These are phyloP conservation scores for Pseudotsuga menziesii DNA, from an alignment of 75 land plant species.

Conservation along the genomic window DNA sequence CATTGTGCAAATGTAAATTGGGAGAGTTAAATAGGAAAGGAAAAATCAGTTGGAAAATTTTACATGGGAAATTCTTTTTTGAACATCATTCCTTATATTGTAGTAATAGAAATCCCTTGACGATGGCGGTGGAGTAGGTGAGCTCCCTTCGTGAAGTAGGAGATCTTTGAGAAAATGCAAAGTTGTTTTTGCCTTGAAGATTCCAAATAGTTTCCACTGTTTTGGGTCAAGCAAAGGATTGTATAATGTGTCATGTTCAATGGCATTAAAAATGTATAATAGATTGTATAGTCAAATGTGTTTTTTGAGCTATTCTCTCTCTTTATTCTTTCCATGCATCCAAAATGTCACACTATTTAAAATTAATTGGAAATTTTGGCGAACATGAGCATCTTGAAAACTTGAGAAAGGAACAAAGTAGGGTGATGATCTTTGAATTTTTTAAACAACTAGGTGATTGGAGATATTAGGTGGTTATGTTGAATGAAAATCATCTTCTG, in stretches of 20 bases:
- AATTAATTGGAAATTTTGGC: neutral
- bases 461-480: neutral
- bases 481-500: neutral
- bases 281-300: constrained; percentile 9
- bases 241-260: constrained; percentile 4
- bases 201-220: neutral
- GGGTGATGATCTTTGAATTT: neutral
- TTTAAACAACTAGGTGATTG: neutral
- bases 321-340: neutral
- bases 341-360: neutral
- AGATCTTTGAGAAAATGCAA: neutral
- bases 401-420: neutral
- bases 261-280: constrained; percentile 11
- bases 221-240: constrained; percentile 3
- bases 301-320: constrained; percentile 5
- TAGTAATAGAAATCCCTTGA: constrained; percentile 5
- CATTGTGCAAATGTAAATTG: constrained; percentile 12
- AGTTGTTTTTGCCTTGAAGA: neutral
- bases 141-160: neutral
- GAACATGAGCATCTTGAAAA: neutral
- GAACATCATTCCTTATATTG: neutral
- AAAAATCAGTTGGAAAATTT: neutral
- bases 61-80: constrained; percentile 5
- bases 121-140: neutral
- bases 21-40: neutral